Conservation (phyloP, 164 flowering plant species). For the Nymphaea colorata region DNA sequence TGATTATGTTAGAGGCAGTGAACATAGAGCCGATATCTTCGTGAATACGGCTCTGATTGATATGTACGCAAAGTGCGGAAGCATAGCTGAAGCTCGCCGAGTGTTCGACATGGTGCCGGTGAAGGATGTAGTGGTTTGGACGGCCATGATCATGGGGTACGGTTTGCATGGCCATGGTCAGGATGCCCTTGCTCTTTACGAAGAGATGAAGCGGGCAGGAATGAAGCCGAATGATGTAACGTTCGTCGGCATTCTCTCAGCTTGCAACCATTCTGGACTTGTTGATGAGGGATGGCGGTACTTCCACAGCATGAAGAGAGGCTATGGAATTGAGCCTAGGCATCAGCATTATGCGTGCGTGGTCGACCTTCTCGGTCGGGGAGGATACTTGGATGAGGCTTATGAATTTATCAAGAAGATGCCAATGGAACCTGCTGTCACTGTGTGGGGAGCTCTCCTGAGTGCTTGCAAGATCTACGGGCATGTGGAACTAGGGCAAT, state of each 20-base stretch:
- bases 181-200: conserved; percentile 21
- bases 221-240: conserved; percentile 26
- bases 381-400: conserved; percentile 20
- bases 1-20: conserved; percentile 9
- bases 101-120: conserved; percentile 14
- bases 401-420: conserved; percentile 18
- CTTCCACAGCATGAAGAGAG: conserved; percentile 20
- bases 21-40: conserved; percentile 16
- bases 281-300: conserved; percentile 21
- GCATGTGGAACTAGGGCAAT: conserved; percentile 17
- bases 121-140: conserved; percentile 30
- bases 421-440: conserved; percentile 21
- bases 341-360: conserved; percentile 29
- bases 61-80: conserved; percentile 40
- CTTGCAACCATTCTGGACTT: conserved; percentile 24
- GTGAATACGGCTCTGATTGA: conserved; percentile 31
- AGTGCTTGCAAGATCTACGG: conserved; percentile 18
- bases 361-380: conserved; percentile 24
- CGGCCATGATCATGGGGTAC: conserved; percentile 22
- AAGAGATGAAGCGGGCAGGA: conserved; percentile 15
- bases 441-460: conserved; percentile 25
- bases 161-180: conserved; percentile 24
- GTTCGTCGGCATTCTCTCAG: conserved; percentile 18
- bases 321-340: conserved; percentile 20
- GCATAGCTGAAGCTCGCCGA: conserved; percentile 11